Percentiles rank a stretch among this genome's conserved stretches.
phyloP scores from a whole-genome alignment of 441 rosid genomes.

The Euphorbia corollata region DNA sequence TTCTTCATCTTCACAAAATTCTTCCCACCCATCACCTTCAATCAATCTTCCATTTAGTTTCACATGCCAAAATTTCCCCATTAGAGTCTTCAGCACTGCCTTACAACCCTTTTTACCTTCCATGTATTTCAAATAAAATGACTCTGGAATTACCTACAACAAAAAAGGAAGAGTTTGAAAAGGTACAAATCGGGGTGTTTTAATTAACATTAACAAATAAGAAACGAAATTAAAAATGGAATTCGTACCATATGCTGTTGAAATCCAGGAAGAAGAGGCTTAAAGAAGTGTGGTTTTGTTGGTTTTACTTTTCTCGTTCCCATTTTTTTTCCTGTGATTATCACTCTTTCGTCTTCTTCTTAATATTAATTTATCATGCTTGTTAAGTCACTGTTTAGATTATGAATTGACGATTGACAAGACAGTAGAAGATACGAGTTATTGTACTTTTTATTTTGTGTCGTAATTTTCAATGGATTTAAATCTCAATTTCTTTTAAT shows the following conservation, averaged over 20 bases:
- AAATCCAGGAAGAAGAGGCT: conserved; percentile 9
- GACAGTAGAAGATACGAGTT: neutral
- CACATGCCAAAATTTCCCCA: neutral
- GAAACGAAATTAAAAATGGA: neutral
- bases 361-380: too few relatives aligned
- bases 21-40: neutral
- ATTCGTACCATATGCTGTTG: neutral
- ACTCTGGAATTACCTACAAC: neutral
- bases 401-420: neutral
- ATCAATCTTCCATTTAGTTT: neutral
- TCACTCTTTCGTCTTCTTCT: neutral
- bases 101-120: neutral
- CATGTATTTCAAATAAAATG: neutral
- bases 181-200: neutral
- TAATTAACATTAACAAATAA: neutral
- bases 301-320: neutral
- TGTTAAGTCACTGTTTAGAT: neutral
- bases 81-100: neutral
- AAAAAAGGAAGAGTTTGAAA: neutral
- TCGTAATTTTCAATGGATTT: neutral
- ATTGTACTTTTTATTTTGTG: too few relatives aligned
- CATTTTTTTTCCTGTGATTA: neutral
- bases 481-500: too few relatives aligned
- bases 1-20: neutral
- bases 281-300: neutral